Conservation (phyloP, 257 asterid species). For the Solanum etuberosum region DNA sequence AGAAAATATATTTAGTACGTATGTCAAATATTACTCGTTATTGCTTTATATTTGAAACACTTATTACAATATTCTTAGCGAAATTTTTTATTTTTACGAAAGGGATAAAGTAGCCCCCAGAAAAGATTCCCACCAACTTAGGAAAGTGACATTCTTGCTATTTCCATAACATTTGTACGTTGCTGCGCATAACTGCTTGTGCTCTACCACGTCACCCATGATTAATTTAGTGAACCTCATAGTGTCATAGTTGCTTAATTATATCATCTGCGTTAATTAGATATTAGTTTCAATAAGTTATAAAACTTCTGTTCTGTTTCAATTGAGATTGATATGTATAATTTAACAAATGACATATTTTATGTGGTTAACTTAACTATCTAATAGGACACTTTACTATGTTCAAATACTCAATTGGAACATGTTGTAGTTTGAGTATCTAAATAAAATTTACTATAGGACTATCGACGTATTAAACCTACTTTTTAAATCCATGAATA, state of each 20-base stretch:
- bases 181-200: background rate
- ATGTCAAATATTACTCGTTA: background rate
- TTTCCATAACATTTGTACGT: background rate
- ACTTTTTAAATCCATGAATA: background rate
- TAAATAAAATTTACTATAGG: too few relatives aligned
- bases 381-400: background rate
- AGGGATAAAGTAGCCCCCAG: background rate
- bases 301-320: background rate
- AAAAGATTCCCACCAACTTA: background rate
- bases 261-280: background rate
- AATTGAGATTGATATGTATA: background rate
- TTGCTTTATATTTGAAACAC: background rate
- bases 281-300: too few relatives aligned
- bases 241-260: background rate
- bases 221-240: background rate
- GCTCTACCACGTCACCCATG: background rate
- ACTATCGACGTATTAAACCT: background rate
- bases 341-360: background rate
- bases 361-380: background rate
- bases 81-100: background rate
- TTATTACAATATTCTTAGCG: background rate
- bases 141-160: background rate
- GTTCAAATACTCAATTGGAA: background rate
- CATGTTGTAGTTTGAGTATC: background rate
- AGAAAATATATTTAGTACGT: background rate